Base-by-base conservation (phyloP, 148 eudicot genomes). In the Suaeda aralocaspica region DNA sequence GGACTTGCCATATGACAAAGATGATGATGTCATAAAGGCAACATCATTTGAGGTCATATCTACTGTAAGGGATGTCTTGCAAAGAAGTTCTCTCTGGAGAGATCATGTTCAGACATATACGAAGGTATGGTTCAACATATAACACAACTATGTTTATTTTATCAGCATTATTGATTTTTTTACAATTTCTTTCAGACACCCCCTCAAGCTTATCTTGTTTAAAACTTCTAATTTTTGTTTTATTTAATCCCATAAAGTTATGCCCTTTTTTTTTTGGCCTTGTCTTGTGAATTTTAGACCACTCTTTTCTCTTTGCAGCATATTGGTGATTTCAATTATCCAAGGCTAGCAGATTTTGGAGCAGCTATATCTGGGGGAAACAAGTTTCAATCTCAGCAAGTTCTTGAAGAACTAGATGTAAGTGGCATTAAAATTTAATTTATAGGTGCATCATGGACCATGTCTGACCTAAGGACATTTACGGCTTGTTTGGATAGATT, bases 331-430 rank as follows among this genome's bases (percentile, higher is more conserved):
- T 95, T 95, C 70, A 89, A 87, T 72, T 87, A 91, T 82, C 90
- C 97, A 58, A 89, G 93, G 74, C 80, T 95, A 76, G 97, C 99
- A 58, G 99, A 95, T 88, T 95, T 91, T 89, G 97, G 99, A 72
- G 97, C 99, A 31, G 97, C 97, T 79, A 95, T 95, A 81, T 95
- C 97, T 75, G 99, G 96, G 50, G 96, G 90, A 45, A 86, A 89
- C 71, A 89, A 88, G 76, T 49, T 39, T 5, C 96, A 87, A 61
- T 87, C 90, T 75, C 99, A 95, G 70, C 77, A 84, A 82, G 99
- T 95, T 69, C 87, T 95, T 73, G 97, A 95, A 86, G 96, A 95
- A 87, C 87, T 95, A 70, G 97, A 95, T 82, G 99, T 95, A 83
- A 87, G 97, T 66, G 24, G 52, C n/a, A 25, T 7, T 66, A 19